Evolutionary conservation across 768 basidiomycete genomes (phyloP).

Genomic region (Harrya chromipes): DNA sequence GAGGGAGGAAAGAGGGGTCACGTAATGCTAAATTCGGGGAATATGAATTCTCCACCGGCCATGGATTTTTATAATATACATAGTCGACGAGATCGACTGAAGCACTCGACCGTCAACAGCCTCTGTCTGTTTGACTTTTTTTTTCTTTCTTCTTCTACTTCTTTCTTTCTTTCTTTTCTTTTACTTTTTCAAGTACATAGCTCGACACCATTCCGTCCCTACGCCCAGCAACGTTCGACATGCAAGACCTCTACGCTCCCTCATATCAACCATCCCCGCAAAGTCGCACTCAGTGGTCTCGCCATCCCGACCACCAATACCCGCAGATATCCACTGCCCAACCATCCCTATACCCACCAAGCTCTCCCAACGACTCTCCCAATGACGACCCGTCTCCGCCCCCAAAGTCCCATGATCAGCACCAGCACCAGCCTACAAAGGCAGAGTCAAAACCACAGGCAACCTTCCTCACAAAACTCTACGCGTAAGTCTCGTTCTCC

Average conservation of each 20-base stretch:
- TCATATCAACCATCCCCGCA: constrained; percentile 33
- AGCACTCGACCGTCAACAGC: constrained; percentile 21
- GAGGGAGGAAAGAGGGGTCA: constrained; percentile 29
- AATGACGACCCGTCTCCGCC: constrained; percentile 47
- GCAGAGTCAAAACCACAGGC: constrained; percentile 81
- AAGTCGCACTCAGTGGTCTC: constrained; percentile 41
- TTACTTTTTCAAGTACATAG: constrained; percentile 33
- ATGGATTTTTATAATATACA: constrained; percentile 36
- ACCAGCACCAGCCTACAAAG: constrained; percentile 54
- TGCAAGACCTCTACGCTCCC: constrained; percentile 48
- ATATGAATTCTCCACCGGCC: constrained; percentile 40
- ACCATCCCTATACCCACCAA: constrained; percentile 34
- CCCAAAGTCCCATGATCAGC: constrained; percentile 38
- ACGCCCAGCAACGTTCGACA: constrained; percentile 41
- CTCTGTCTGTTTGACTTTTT: constrained; percentile 29
- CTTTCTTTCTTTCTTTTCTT: constrained; percentile 30
- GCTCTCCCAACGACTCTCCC: constrained; percentile 40
- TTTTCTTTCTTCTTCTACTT: constrained; percentile 21
- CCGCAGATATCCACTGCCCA: constrained; percentile 33
- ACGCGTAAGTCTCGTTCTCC: constrained; percentile 66
- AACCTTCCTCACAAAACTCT: constrained; percentile 96
- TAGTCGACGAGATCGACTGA: constrained; percentile 29
- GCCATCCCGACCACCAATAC: constrained; percentile 33
- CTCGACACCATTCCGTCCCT: constrained; percentile 37
- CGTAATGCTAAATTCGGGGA: constrained; percentile 37